Conservation (phyloP, 2,329 filamentous ascomycete genomes). For the Remersonia thermophila region DNA sequence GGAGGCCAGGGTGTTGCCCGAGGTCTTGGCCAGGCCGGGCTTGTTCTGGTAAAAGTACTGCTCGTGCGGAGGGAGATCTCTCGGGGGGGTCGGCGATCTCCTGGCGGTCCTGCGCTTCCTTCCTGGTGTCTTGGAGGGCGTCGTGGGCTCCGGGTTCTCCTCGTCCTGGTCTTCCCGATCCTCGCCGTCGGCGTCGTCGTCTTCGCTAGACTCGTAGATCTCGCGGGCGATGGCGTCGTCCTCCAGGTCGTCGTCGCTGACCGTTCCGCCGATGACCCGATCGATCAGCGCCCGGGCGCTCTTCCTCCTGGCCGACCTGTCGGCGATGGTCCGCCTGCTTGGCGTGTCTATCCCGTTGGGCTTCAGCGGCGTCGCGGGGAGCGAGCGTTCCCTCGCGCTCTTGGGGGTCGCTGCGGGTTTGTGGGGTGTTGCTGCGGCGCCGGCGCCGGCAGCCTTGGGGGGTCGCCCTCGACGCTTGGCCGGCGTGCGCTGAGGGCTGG, state of each 20-base stretch:
- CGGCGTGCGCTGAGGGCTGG: constrained; percentile 20
- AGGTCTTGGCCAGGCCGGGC: constrained; percentile 69
- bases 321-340: constrained; percentile 55
- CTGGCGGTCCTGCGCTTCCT: constrained; percentile 24
- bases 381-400: constrained; percentile 1
- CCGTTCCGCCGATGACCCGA: constrained; percentile 49
- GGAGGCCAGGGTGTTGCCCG: constrained; percentile 68
- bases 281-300: constrained; percentile 67
- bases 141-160: constrained; percentile 18
- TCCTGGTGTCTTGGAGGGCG: constrained; percentile 16
- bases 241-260: constrained; percentile 60
- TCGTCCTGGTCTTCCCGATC: constrained; percentile 12
- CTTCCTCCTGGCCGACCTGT: constrained; percentile 78
- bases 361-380: constrained; percentile 29
- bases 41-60: constrained; percentile 90
- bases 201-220: constrained; percentile 46
- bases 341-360: constrained; percentile 37
- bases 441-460: constrained; percentile 9
- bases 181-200: constrained; percentile 15
- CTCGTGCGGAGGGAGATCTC: constrained; percentile 75
- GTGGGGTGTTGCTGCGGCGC: too few species aligned
- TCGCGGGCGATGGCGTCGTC: constrained; percentile 56
- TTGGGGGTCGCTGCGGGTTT: constrained; percentile 21
- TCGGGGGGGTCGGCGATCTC: constrained; percentile 66
- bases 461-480: constrained; percentile 20